Evolutionary conservation across 176 grass and related monocot species (phyloP).

Genomic region (Aegilops umbellulata): DNA sequence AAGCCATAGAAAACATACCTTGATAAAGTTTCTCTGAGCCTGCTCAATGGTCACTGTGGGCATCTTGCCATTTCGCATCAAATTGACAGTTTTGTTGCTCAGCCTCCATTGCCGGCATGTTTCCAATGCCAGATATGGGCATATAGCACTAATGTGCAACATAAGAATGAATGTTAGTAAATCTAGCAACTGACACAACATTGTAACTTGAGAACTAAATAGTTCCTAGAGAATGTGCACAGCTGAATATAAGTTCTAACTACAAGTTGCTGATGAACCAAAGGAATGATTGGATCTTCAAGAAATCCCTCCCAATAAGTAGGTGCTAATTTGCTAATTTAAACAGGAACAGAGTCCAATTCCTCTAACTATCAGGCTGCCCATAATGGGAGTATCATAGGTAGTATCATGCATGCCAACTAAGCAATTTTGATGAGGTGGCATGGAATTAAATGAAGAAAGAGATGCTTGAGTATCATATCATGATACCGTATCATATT

Average conservation of each 20-base stretch:
- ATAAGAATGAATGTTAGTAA: slow-evolving; percentile 34
- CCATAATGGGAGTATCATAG: too few relatives aligned
- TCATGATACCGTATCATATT: too few relatives aligned
- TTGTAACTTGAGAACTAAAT: neutral
- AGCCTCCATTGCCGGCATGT: slow-evolving; percentile 96
- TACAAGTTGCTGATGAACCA: slow-evolving; percentile 21
- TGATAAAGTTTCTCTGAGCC: slow-evolving; percentile 98
- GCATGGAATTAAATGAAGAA: too few relatives aligned
- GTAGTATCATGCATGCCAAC: too few relatives aligned
- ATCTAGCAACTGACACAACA: neutral
- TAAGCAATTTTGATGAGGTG: too few relatives aligned
- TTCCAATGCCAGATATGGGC: slow-evolving; percentile 98
- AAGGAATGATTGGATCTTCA: neutral
- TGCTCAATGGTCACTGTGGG: slow-evolving; percentile 98
- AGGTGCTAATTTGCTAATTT: neutral
- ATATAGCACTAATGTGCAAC: slow-evolving; percentile 63
- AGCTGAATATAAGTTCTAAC: slow-evolving; percentile 11
- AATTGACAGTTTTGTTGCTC: slow-evolving; percentile 95
- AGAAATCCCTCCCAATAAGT: neutral
- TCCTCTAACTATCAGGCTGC: neutral
- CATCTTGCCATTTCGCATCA: slow-evolving; percentile 99
- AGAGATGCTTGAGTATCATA: too few relatives aligned
- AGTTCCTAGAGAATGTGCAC: slow-evolving; percentile 10
- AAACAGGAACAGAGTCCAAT: neutral
- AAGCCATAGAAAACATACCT: slow-evolving; percentile 53